These are phyloP conservation scores for Huntiella savannae DNA, from an alignment of 2,329 filamentous ascomycete species.

Conservation along the genomic window DNA sequence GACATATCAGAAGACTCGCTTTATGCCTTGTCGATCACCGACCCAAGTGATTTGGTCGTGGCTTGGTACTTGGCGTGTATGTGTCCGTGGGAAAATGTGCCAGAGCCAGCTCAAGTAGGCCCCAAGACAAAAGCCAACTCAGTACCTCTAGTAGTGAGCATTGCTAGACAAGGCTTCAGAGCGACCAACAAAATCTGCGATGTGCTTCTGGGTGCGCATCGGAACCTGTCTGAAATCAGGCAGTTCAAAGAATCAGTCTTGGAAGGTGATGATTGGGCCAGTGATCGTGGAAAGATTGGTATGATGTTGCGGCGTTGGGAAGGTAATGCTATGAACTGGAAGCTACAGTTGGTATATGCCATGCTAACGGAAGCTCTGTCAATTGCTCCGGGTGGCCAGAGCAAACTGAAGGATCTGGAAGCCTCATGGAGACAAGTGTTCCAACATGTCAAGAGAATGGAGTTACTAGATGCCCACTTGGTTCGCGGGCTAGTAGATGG, in stretches of 20 bases:
- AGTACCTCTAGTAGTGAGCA: slow-evolving; percentile 32
- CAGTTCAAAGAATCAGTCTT: slow-evolving; percentile 36
- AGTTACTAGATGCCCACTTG: slow-evolving; percentile 37
- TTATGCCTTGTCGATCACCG: slow-evolving; percentile 36
- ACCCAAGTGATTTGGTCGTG: slow-evolving; percentile 46
- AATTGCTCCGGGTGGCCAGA: slow-evolving; percentile 16
- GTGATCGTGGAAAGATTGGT: slow-evolving; percentile 44
- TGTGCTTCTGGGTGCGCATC: slow-evolving; percentile 44
- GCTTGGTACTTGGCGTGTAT: slow-evolving; percentile 62
- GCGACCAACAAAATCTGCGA: slow-evolving; percentile 57
- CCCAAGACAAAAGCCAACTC: slow-evolving; percentile 31
- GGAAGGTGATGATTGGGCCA: slow-evolving; percentile 24
- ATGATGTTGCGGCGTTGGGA: slow-evolving; percentile 63
- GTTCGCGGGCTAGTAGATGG: slow-evolving; percentile 55
- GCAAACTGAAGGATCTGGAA: slow-evolving; percentile 16
- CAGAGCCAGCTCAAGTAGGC: slow-evolving; percentile 23
- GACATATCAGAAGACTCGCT: slow-evolving; percentile 28
- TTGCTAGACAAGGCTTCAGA: slow-evolving; percentile 61
- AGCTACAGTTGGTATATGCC: slow-evolving; percentile 48
- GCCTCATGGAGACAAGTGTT: slow-evolving; percentile 16
- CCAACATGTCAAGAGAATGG: slow-evolving; percentile 32
- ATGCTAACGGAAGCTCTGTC: slow-evolving; percentile 42
- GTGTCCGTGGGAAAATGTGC: slow-evolving; percentile 47
- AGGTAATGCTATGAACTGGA: slow-evolving; percentile 42
- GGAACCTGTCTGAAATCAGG: slow-evolving; percentile 44